Conservation (phyloP, 495 filamentous ascomycete species). For the Lophiotrema nucula region DNA sequence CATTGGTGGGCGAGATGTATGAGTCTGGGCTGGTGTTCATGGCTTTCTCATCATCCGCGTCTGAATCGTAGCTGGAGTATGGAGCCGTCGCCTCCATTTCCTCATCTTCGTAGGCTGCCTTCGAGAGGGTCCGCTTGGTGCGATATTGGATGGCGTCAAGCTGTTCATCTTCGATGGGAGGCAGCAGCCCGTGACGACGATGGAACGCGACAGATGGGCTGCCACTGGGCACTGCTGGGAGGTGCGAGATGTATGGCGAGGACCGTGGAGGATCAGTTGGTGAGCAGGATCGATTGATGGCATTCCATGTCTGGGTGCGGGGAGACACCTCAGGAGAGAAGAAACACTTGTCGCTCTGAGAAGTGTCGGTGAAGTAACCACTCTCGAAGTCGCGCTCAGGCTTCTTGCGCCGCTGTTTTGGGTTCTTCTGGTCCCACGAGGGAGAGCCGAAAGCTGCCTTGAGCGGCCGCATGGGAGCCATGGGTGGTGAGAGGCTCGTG, state of each 20-base stretch:
- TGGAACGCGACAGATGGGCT: not conserved
- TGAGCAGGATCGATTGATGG: slow-evolving; percentile 28
- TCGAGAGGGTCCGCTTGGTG: slow-evolving; percentile 18
- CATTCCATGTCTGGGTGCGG: slow-evolving; percentile 20
- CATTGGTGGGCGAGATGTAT: not conserved
- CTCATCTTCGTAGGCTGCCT: slow-evolving; percentile 4
- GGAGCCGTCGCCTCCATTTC: not conserved
- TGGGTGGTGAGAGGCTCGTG: too few relatives aligned
- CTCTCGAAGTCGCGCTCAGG: slow-evolving; percentile 23
- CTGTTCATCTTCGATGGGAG: not conserved
- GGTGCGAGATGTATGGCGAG: not conserved
- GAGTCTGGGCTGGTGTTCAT: too few relatives aligned
- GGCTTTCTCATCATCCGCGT: too few relatives aligned
- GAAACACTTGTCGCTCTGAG: slow-evolving; percentile 24
- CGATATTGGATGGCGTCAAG: slow-evolving; percentile 5
- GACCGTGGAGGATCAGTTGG: not conserved
- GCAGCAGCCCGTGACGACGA: too few relatives aligned
- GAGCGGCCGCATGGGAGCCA: too few relatives aligned
- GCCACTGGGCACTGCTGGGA: not conserved
- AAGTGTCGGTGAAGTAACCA: slow-evolving; percentile 20
- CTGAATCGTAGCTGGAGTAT: not conserved
- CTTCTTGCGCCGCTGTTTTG: not conserved
- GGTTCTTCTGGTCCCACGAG: not conserved
- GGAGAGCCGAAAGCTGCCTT: not conserved
- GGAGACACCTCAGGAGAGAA: slow-evolving; percentile 33